phyloP scores from a whole-genome alignment of 495 filamentous ascomycete genomes.

The Bombardia bombarda region DNA sequence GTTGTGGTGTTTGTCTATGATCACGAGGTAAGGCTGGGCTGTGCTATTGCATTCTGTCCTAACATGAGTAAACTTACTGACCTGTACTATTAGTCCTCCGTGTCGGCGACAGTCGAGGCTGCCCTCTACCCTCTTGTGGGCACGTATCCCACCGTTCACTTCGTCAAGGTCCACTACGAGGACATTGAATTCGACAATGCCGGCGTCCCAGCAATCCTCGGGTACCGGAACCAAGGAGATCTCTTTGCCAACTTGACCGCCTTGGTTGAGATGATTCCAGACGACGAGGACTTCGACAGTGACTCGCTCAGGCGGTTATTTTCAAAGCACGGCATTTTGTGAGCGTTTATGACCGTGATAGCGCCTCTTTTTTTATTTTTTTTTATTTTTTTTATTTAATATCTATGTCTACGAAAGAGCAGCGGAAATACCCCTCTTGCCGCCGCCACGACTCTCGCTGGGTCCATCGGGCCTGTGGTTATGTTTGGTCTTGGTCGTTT shows the following conservation, averaged over 20 bases:
- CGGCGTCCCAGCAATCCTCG: conserved; percentile 79
- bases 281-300: conserved; percentile 47
- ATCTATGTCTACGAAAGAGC: background rate
- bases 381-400: background rate
- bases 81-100: conserved; percentile 50
- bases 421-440: background rate
- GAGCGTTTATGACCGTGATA: conserved; percentile 22
- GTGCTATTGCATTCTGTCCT: background rate
- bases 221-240: conserved; percentile 77
- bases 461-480: background rate
- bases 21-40: conserved; percentile 56
- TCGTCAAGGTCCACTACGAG: conserved; percentile 83
- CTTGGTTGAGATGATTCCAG: conserved; percentile 76
- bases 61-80: conserved; percentile 10
- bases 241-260: conserved; percentile 86
- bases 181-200: conserved; percentile 94
- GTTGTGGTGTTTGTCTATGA: conserved; percentile 97
- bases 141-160: conserved; percentile 62
- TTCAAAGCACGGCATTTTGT: conserved; percentile 38
- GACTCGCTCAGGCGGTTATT: conserved; percentile 41
- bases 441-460: background rate
- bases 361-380: background rate
- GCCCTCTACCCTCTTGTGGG: conserved; percentile 65
- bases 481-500: background rate
- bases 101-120: conserved; percentile 68